Evolutionary conservation across 208 protist genomes (phyloP), one percentile per base, ranked within the genome.

Genomic region (Leishmania mexicana): DNA sequence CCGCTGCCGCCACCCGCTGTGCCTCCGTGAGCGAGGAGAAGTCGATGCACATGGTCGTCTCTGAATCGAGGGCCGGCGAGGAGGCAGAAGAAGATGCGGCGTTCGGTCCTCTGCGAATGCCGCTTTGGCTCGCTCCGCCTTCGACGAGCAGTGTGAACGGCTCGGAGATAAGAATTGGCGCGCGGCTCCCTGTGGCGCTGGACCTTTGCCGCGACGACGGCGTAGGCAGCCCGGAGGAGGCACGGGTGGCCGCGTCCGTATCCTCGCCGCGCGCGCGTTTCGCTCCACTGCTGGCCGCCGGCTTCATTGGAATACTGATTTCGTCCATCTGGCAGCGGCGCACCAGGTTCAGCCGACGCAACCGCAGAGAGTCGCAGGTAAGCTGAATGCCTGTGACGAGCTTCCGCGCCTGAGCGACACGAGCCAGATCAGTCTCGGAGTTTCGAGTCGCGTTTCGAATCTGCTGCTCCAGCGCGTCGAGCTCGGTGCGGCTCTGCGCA

Each of bases 291-390:
- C 85, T 81, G n/a, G 79, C 65, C n/a, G 58, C 81, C 40, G 81
- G 78, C 79, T 85, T 91, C 57, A 97, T 79, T 24, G 90, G 92
- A 1, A 99, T 73, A 10, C 86, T 83, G 24, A 96, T 92, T 76
- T 96, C 95, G 62, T 98, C 92, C 87, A 98, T 96, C 72, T 96
- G 89, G 80, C 93, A 97, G 3, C 92, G 92, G 19, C 89, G 90
- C 45, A 98, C 88, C 54, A 97, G 70, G 67, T 88, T 90, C 45
- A 94, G 85, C 47, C 97, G 94, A n/a, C 88, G 86, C 53, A 89
- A 84, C 6, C 95, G 92, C 75, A 97, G 83, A 47, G 92, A 89
- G 73, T 98, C 92, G 81, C 96, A 95, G 42, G 94, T 86, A 31
- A 91, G 91, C 84, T 98, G 90, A 21, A 96, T 78, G 3, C 75